phyloP scores from a whole-genome alignment of 768 basidiomycete species.

The Termitomyces bulborhizus region DNA sequence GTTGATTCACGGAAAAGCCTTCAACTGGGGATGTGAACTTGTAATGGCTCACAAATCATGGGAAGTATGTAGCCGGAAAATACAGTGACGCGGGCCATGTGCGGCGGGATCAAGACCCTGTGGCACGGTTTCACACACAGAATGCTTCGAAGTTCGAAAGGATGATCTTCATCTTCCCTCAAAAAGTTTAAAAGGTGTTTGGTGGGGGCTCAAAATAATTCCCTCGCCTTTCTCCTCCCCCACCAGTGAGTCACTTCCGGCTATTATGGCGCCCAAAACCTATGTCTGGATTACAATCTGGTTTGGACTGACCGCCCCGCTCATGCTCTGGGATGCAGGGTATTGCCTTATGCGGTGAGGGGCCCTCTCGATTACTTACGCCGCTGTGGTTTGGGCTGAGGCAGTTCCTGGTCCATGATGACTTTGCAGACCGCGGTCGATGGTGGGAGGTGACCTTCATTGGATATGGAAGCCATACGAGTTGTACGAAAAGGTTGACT shows the following conservation, averaged over 20 bases:
- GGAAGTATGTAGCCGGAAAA: not conserved
- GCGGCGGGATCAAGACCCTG: slow-evolving; percentile 13
- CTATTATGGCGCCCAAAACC: slow-evolving; percentile 24
- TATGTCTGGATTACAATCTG: slow-evolving; percentile 46
- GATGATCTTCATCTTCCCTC: slow-evolving; percentile 20
- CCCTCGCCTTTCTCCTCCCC: slow-evolving; percentile 7
- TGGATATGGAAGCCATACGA: slow-evolving; percentile 82
- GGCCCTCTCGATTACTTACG: slow-evolving; percentile 32
- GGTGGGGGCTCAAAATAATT: slow-evolving; percentile 6
- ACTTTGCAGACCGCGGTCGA: slow-evolving; percentile 31
- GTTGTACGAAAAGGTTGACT: slow-evolving; percentile 51
- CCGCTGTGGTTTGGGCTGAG: not conserved
- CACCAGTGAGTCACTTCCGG: not conserved
- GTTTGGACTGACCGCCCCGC: slow-evolving; percentile 51
- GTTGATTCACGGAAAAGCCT: not conserved
- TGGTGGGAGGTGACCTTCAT: slow-evolving; percentile 67
- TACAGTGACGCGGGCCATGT: slow-evolving; percentile 5
- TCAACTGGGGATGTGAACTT: not conserved
- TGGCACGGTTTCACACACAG: slow-evolving; percentile 15
- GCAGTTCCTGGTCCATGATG: not conserved
- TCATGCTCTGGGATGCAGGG: slow-evolving; percentile 68
- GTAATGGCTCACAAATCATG: not conserved
- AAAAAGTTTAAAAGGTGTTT: slow-evolving; percentile 17
- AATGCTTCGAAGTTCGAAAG: slow-evolving; percentile 16
- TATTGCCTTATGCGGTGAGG: slow-evolving; percentile 37